phyloP scores from a whole-genome alignment of 495 filamentous ascomycete genomes.

The Echria macrotheca region DNA sequence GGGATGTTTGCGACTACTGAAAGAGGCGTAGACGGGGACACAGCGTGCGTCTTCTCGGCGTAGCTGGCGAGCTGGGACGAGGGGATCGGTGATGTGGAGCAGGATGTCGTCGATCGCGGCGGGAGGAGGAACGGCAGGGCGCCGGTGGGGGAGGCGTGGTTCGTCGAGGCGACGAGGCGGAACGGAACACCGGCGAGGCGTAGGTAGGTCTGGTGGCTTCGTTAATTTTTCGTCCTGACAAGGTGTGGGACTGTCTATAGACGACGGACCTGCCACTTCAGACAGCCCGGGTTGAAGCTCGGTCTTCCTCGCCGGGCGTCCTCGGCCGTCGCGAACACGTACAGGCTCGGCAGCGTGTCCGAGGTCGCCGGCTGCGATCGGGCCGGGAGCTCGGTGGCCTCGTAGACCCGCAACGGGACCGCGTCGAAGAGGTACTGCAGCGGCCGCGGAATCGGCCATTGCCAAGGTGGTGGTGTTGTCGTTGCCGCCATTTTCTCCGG shows the following conservation, averaged over 20 bases:
- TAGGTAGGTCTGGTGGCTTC: slow-evolving; percentile 64
- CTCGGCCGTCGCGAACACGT: slow-evolving; percentile 66
- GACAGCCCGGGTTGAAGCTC: slow-evolving; percentile 87
- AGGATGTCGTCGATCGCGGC: slow-evolving; percentile 26
- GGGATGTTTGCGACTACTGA: slow-evolving; percentile 27
- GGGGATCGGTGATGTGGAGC: slow-evolving; percentile 15
- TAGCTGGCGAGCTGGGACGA: slow-evolving; percentile 62
- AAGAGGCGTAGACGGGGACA: no score
- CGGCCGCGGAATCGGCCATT: slow-evolving; percentile 57
- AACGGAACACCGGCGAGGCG: slow-evolving; percentile 70
- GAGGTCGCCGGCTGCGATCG: slow-evolving; percentile 46
- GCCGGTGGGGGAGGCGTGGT: slow-evolving; percentile 88
- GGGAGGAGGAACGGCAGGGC: slow-evolving; percentile 83
- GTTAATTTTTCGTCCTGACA: not conserved
- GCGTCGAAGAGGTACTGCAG: slow-evolving; percentile 77
- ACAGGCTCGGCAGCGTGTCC: slow-evolving; percentile 58
- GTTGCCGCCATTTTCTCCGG: not conserved
- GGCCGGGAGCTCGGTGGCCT: slow-evolving; percentile 70
- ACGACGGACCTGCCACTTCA: slow-evolving; percentile 87
- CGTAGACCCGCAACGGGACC: slow-evolving; percentile 74
- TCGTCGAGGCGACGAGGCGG: slow-evolving; percentile 67
- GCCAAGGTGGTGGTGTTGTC: not conserved
- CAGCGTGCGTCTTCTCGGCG: no score
- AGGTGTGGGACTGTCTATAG: not conserved
- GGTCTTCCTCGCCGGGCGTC: slow-evolving; percentile 60